Base-by-base conservation (phyloP, 2,329 filamentous ascomycete genomes). In the Aspergillus brasiliensis region DNA sequence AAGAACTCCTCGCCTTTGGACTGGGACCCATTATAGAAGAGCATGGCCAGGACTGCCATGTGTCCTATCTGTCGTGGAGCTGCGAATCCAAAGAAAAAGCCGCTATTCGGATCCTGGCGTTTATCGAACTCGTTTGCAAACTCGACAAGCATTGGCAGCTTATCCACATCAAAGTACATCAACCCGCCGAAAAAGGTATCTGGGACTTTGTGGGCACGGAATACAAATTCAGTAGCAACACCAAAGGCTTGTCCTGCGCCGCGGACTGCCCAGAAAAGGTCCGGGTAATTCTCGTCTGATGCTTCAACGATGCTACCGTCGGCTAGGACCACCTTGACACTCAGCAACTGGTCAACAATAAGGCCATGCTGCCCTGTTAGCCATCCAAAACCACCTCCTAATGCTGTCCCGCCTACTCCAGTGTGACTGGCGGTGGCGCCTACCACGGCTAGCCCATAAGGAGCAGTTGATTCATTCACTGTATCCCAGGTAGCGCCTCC, bases 401-500 rank as follows among this genome's bases (percentile, higher is more conserved):
- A 28, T 21, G 44, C 13, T n/a, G 44, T 28, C 8, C 44, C 44
- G 23, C 25, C 44, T 2, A 48, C 44, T 5, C 44, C 25, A 25
- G 21, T 8, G 44, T 48, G 44, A 15, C 40, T 44, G 40, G 40
- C 5, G 1, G 19, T 44, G 23, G 44, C 23, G 25, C 44, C 44
- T 28, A 48, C 44, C 21, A 28, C 44, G 8, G 44, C 44, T 25
- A 48, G 44, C 44, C 44, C 23, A 8, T 48, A 28, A 13, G 44
- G 44, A 17, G 23, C 44, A 48, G 44, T 52, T 40, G 27, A 47
- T 5, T 28, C 6, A 42, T 42, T 51, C 21, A 63, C 55, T 65
- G 86, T 82, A 57, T 73, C 75, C 83, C 84, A 86, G 2, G 78
- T 67, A 46, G 81, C 79, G 7, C 85, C 84, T 25, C 84, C 83